phyloP scores from a whole-genome alignment of 805 yeast genomes.

The Hermanozyma aechmeae region DNA sequence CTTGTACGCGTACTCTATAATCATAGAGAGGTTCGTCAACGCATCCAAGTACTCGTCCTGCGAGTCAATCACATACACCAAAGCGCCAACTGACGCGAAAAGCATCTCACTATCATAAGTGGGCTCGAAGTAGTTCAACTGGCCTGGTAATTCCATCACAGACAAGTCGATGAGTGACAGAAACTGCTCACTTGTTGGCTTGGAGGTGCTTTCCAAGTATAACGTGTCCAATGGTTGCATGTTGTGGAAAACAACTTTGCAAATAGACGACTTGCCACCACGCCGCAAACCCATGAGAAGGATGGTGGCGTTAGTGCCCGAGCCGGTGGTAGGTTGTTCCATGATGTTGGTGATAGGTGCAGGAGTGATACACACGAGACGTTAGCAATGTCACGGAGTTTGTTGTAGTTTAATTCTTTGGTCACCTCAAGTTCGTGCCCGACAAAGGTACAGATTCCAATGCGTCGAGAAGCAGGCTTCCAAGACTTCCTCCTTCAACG shows the following conservation, averaged over 20 bases:
- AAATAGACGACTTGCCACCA: conserved; percentile 91
- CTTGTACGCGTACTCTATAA: conserved; percentile 78
- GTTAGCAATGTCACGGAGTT: too few relatives aligned
- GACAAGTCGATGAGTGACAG: conserved; percentile 77
- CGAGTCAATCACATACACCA: conserved; percentile 89
- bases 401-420: too few relatives aligned
- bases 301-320: conserved; percentile 54
- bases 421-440: too few relatives aligned
- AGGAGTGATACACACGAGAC: too few relatives aligned
- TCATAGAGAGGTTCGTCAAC: conserved; percentile 76
- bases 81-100: conserved; percentile 77
- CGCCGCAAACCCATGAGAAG: conserved; percentile 82
- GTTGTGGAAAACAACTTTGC: conserved; percentile 91
- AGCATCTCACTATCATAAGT: conserved; percentile 68
- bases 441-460: too few relatives aligned
- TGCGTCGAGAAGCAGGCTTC: too few relatives aligned
- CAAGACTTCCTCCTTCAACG: too few relatives aligned
- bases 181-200: conserved; percentile 79
- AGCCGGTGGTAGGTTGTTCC: not conserved
- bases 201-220: conserved; percentile 82
- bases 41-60: conserved; percentile 95
- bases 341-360: not conserved
- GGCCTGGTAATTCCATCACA: conserved; percentile 94
- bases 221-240: conserved; percentile 94
- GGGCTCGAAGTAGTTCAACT: conserved; percentile 81